Conservation (phyloP, 129 eudicot species). For the Dittrichia graveolens region DNA sequence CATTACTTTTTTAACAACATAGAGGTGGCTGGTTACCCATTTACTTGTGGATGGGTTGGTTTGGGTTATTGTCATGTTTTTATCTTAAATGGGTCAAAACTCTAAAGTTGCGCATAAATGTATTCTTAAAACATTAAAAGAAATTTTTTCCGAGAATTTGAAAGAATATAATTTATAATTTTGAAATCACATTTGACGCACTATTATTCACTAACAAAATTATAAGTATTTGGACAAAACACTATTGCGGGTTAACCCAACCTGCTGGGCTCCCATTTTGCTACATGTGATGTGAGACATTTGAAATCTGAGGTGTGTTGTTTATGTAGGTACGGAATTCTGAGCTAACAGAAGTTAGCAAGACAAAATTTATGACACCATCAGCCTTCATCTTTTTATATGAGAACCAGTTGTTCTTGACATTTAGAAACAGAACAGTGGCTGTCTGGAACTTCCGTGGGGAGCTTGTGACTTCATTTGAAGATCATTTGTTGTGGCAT, state of each 20-base stretch:
- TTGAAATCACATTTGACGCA: background rate
- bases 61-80: background rate
- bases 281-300: background rate
- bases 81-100: background rate
- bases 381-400: slow-evolving; percentile 29
- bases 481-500: slow-evolving; percentile 31
- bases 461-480: slow-evolving; percentile 31
- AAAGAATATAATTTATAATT: background rate
- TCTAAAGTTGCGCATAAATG: background rate
- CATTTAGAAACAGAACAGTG: slow-evolving; percentile 31
- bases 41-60: background rate
- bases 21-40: background rate
- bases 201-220: background rate
- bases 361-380: slow-evolving; percentile 30
- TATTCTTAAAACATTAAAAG: too few relatives aligned
- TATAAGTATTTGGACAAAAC: background rate
- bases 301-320: slow-evolving; percentile 13
- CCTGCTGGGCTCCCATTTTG: background rate
- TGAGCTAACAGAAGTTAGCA: slow-evolving; percentile 24
- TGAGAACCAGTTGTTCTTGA: slow-evolving; percentile 32
- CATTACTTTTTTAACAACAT: background rate
- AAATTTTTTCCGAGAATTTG: too few relatives aligned
- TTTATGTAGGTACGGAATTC: slow-evolving; percentile 29
- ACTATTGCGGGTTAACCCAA: background rate
- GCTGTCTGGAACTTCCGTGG: slow-evolving; percentile 34